Percentiles rank a stretch among this genome's conserved stretches.
phyloP scores from a whole-genome alignment of 2,329 filamentous ascomycete genomes.

The Cladosporium austrohemisphaericum region DNA sequence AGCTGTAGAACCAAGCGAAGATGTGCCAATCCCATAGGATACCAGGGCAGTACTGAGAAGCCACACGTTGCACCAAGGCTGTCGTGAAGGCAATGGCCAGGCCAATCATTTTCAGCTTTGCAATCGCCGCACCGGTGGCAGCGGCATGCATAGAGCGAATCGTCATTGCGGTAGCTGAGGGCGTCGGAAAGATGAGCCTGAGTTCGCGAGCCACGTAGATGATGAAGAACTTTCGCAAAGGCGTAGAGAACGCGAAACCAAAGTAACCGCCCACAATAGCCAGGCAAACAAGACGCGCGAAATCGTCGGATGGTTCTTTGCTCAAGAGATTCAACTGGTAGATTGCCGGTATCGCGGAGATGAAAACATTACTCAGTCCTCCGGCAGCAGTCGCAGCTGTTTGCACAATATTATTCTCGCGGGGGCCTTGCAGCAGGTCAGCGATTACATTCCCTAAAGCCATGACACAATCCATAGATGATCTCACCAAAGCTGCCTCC shows the following conservation, averaged over 20 bases:
- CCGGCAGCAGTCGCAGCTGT: slow-evolving; percentile 58
- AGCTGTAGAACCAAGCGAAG: slow-evolving; percentile 52
- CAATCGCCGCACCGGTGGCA: slow-evolving; percentile 49
- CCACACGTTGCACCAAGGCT: slow-evolving; percentile 53
- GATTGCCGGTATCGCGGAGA: slow-evolving; percentile 58
- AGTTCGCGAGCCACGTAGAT: slow-evolving; percentile 61
- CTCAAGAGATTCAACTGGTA: slow-evolving; percentile 54
- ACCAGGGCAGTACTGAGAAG: slow-evolving; percentile 57
- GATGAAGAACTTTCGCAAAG: slow-evolving; percentile 63
- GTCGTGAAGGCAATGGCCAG: slow-evolving; percentile 49
- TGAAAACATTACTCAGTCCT: slow-evolving; percentile 55
- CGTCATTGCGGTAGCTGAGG: slow-evolving; percentile 58
- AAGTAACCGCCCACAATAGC: slow-evolving; percentile 62
- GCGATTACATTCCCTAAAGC: background rate
- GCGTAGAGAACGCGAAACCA: slow-evolving; percentile 61
- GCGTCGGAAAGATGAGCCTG: slow-evolving; percentile 57
- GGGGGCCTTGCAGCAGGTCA: slow-evolving; percentile 40
- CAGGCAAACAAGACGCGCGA: slow-evolving; percentile 56
- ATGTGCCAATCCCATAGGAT: slow-evolving; percentile 50
- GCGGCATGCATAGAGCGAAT: slow-evolving; percentile 62
- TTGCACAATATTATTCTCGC: slow-evolving; percentile 61
- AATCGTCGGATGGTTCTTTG: slow-evolving; percentile 53
- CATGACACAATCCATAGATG: background rate
- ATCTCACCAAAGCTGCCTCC: slow-evolving; percentile 48
- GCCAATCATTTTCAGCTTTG: slow-evolving; percentile 56